phyloP scores from a whole-genome alignment of 805 yeast genomes.

The Starmerella geochares region DNA sequence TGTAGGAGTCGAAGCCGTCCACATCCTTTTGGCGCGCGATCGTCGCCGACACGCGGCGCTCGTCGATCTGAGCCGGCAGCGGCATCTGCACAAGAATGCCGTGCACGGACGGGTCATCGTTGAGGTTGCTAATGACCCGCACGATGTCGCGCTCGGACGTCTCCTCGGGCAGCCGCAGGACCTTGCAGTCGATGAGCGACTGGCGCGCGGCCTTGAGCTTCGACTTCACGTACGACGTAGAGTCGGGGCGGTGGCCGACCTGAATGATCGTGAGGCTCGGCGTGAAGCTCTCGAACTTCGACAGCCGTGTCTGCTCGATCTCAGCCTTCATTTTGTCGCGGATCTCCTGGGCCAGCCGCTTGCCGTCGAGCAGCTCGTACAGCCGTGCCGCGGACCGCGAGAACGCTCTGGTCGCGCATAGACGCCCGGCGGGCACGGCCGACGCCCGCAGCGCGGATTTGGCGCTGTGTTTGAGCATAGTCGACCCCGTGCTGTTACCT shows the following conservation, averaged over 20 bases:
- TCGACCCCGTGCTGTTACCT: neutral
- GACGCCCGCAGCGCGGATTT: neutral
- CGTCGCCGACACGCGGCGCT: slow-evolving; percentile 64
- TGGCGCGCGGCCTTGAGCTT: slow-evolving; percentile 80
- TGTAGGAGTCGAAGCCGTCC: slow-evolving; percentile 84
- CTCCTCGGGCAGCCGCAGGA: slow-evolving; percentile 53
- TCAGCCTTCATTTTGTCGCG: slow-evolving; percentile 45
- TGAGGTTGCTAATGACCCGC: slow-evolving; percentile 49
- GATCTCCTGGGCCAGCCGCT: slow-evolving; percentile 43
- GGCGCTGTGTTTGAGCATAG: neutral
- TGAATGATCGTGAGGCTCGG: slow-evolving; percentile 79
- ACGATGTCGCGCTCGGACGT: slow-evolving; percentile 51
- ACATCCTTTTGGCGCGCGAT: slow-evolving; percentile 82
- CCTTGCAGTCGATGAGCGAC: slow-evolving; percentile 61
- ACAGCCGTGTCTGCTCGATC: slow-evolving; percentile 37
- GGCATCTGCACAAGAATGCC: slow-evolving; percentile 89
- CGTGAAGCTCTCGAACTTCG: slow-evolving; percentile 41
- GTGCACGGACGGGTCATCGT: slow-evolving; percentile 64
- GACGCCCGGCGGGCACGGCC: neutral
- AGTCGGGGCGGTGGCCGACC: slow-evolving; percentile 85
- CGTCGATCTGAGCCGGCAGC: slow-evolving; percentile 70
- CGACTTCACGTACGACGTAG: slow-evolving; percentile 84
- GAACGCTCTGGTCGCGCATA: neutral
- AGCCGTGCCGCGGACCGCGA: slow-evolving; percentile 3
- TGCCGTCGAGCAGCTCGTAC: slow-evolving; percentile 45